Evolutionary conservation across 352 stramenopile genomes (phyloP).

Genomic region (Thraustotheca clavata): DNA sequence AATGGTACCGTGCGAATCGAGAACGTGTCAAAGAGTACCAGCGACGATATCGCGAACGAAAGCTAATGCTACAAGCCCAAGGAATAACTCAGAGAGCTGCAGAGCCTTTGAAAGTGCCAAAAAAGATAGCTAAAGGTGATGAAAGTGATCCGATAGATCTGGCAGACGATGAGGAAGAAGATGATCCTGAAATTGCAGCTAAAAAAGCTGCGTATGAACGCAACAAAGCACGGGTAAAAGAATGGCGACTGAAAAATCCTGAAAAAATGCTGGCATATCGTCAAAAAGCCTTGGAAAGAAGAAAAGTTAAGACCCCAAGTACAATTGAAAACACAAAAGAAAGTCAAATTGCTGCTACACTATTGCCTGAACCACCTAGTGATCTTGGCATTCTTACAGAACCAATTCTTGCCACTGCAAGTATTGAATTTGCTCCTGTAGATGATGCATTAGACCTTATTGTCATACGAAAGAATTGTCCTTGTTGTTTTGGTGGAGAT

Average conservation of each 20-base stretch:
- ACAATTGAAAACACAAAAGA: slow-evolving; percentile 4
- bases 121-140: too few species aligned
- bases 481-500: not conserved
- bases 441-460: not conserved
- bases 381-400: not conserved
- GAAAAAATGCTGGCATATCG: slow-evolving; percentile 6
- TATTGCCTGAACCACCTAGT: not conserved
- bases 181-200: not conserved
- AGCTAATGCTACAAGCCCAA: not conserved
- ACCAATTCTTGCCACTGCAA: not conserved
- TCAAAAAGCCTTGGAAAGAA: not conserved
- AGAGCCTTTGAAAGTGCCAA: too few species aligned
- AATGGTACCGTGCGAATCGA: not conserved
- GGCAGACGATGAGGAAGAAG: not conserved
- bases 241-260: slow-evolving; percentile 10
- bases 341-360: not conserved
- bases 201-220: slow-evolving; percentile 4
- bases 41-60: not conserved
- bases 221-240: slow-evolving; percentile 9
- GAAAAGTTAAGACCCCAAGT: slow-evolving; percentile 1
- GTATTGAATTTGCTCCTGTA: not conserved
- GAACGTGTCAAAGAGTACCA: not conserved
- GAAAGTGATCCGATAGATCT: not conserved
- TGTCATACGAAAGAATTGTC: not conserved
- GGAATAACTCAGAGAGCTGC: too few species aligned